Evolutionary conservation across 2,329 filamentous ascomycete species (phyloP).

Genomic region (Endoconidiophora polonica): DNA sequence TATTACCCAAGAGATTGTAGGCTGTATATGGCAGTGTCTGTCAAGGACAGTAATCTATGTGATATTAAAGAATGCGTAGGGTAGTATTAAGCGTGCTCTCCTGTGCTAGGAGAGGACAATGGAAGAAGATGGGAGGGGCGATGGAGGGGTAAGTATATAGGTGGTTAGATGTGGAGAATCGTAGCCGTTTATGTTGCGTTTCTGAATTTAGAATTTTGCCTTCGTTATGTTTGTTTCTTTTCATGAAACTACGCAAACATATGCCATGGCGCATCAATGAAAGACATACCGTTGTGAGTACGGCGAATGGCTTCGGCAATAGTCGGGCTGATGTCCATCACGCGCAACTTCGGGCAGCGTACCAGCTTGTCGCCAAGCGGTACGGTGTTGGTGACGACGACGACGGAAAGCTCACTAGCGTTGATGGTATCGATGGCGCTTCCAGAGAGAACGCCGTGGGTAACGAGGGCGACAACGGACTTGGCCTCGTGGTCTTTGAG

Average conservation of each 20-base stretch:
- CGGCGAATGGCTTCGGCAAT: conserved; percentile 52
- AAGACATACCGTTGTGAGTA: conserved; percentile 44
- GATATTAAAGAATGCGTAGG: no score
- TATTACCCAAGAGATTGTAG: no score
- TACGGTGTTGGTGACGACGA: conserved; percentile 75
- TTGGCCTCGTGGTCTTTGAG: conserved; percentile 74
- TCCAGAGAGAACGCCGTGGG: conserved; percentile 79
- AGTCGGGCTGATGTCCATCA: conserved; percentile 82
- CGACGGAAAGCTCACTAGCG: conserved; percentile 53
- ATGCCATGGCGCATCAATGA: neutral
- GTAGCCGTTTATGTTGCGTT: neutral
- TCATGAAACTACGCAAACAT: neutral
- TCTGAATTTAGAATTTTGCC: neutral
- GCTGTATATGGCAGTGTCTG: no score
- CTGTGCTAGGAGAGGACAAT: no score
- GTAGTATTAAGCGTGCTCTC: no score
- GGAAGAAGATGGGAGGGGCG: neutral
- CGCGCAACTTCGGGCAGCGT: conserved; percentile 62
- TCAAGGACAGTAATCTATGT: no score
- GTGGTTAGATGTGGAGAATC: neutral
- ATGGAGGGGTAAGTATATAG: neutral
- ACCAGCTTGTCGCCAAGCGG: conserved; percentile 54
- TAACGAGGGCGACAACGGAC: conserved; percentile 87
- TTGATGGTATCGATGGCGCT: conserved; percentile 80
- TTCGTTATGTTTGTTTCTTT: neutral